phyloP scores from a whole-genome alignment of 306 rosid genomes.

The Acacia melanoxylon region DNA sequence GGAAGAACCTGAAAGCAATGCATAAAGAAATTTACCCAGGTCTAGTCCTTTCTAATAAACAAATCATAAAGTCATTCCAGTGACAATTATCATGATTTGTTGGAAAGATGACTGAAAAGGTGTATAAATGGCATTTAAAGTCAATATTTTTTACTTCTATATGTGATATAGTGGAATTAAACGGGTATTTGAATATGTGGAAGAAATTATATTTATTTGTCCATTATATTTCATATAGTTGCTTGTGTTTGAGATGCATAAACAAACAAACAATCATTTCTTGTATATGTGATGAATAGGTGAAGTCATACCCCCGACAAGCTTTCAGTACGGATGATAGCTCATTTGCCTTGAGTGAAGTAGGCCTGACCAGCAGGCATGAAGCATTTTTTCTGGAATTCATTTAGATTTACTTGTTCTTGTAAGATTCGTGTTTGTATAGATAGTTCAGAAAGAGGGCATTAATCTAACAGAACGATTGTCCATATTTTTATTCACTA shows the following conservation, averaged over 20 bases:
- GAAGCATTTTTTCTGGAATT: conserved; percentile 87
- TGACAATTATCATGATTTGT: background rate
- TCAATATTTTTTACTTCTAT: background rate
- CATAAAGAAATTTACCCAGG: background rate
- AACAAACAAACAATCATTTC: conserved; percentile 21
- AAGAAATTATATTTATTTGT: background rate
- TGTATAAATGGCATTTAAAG: background rate
- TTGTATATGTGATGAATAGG: conserved; percentile 51
- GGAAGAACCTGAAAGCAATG: background rate
- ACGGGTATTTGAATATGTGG: background rate
- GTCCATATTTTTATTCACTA: background rate
- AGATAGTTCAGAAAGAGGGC: background rate
- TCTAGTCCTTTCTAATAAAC: background rate
- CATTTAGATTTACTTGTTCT: conserved; percentile 39
- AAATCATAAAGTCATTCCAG: background rate
- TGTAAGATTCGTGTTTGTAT: conserved; percentile 13
- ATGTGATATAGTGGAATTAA: background rate
- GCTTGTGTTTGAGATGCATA: conserved; percentile 1
- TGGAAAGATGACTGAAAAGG: background rate
- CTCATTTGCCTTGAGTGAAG: conserved; percentile 57
- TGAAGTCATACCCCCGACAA: conserved; percentile 69
- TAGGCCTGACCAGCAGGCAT: conserved; percentile 74
- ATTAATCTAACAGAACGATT: conserved; percentile 7
- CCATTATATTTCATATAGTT: background rate
- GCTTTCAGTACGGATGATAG: conserved; percentile 51